Evolutionary conservation across 495 filamentous ascomycete genomes (phyloP).

Genomic region (Penicillium salamii): DNA sequence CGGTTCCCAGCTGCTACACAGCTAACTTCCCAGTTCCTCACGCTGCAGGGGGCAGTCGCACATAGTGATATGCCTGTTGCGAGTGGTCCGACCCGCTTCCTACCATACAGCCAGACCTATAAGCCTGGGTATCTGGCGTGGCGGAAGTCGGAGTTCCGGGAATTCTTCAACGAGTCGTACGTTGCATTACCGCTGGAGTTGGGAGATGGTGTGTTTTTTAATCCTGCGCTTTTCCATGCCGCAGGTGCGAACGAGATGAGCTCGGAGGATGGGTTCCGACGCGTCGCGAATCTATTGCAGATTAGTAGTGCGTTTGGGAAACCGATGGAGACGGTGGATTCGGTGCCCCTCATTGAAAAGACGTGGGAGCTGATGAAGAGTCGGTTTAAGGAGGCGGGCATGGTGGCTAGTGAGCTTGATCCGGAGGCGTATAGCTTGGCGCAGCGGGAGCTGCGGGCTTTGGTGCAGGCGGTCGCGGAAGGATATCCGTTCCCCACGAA

Average conservation of each 20-base stretch:
- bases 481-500: constrained; percentile 60
- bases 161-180: constrained; percentile 46
- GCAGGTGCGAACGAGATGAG: constrained; percentile 49
- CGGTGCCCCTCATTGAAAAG: constrained; percentile 36
- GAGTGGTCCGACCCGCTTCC: constrained; percentile 51
- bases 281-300: constrained; percentile 54
- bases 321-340: constrained; percentile 54
- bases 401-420: constrained; percentile 28
- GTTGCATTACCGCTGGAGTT: constrained; percentile 43
- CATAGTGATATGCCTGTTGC: constrained; percentile 53
- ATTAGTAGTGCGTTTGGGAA: constrained; percentile 56
- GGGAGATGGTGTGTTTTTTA: constrained; percentile 57
- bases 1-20: constrained; percentile 45
- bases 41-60: constrained; percentile 56
- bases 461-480: constrained; percentile 45
- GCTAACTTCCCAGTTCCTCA: constrained; percentile 45
- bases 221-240: constrained; percentile 55
- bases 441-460: constrained; percentile 23
- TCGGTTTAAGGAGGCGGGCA: constrained; percentile 30
- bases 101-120: constrained; percentile 54
- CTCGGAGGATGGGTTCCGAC: constrained; percentile 24
- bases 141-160: constrained; percentile 42
- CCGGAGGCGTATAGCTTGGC: constrained; percentile 1
- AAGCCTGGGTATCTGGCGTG: constrained; percentile 51
- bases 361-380: constrained; percentile 38